These are phyloP conservation scores for Populus hybrid DNA, from an alignment of 441 rosid species.

Conservation along the genomic window DNA sequence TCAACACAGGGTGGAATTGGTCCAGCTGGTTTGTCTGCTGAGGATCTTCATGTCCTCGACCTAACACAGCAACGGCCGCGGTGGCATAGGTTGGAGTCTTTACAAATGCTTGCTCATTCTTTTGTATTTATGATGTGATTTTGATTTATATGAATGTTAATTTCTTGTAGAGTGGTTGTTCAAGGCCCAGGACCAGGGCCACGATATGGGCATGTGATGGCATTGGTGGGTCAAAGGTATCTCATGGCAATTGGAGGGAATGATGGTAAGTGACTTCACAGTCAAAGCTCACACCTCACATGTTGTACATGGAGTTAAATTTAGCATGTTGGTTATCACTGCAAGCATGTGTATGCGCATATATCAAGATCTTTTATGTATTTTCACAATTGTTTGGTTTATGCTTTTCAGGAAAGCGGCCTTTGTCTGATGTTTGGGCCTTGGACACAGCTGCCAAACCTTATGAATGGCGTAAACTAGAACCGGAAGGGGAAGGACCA, in stretches of 20 bases:
- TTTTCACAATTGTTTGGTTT: conserved; percentile 18
- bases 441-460: conserved; percentile 99
- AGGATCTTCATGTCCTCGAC: conserved; percentile 99
- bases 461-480: conserved; percentile 99
- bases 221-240: conserved; percentile 99
- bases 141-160: conserved; percentile 22
- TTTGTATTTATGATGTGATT: conserved; percentile 6
- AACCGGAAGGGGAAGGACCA: conserved; percentile 99
- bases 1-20: conserved; percentile 92
- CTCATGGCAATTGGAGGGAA: conserved; percentile 94
- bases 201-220: conserved; percentile 99
- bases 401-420: conserved; percentile 74
- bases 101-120: conserved; percentile 12
- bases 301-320: conserved; percentile 12
- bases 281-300: conserved; percentile 8
- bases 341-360: background rate
- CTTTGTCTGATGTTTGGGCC: conserved; percentile 99
- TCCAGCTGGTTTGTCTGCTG: conserved; percentile 98
- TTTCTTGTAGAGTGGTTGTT: conserved; percentile 80
- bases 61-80: conserved; percentile 92
- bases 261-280: conserved; percentile 49
- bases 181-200: conserved; percentile 99
- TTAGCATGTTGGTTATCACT: background rate
- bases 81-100: conserved; percentile 80
- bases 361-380: conserved; percentile 8